phyloP scores from a whole-genome alignment of 352 stramenopile species.

The Phytopythium chamaehyphon region DNA sequence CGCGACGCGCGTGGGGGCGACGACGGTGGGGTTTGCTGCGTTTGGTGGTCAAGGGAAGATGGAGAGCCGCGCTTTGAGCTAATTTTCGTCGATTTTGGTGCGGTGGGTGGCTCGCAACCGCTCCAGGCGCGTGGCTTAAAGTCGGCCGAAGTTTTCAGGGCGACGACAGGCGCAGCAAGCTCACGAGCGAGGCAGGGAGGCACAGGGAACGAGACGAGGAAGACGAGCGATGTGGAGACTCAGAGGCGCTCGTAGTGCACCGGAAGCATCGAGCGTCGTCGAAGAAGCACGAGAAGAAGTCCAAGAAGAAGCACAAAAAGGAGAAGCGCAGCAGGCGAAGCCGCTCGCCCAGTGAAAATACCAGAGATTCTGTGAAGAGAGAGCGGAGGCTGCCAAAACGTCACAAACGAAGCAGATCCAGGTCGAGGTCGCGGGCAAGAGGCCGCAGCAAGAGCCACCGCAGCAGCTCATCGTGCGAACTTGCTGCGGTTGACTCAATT shows the following conservation, averaged over 20 bases:
- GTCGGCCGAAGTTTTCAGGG: conserved; percentile 25
- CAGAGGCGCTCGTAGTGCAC: conserved; percentile 23
- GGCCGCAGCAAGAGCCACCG: background rate
- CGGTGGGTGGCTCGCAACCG: no score
- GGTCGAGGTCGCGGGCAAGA: conserved; percentile 5
- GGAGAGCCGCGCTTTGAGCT: no score
- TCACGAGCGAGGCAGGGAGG: background rate
- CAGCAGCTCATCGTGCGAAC: no score
- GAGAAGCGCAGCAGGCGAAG: background rate
- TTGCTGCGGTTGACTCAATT: no score
- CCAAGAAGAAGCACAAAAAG: conserved; percentile 22
- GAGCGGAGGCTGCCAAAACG: background rate
- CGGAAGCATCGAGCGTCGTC: conserved; percentile 12
- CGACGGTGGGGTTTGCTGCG: background rate
- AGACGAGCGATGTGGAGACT: background rate
- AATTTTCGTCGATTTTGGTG: no score
- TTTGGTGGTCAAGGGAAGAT: background rate
- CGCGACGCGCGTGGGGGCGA: background rate
- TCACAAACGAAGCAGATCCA: conserved; percentile 8
- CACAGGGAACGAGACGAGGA: no score
- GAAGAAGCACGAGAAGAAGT: background rate
- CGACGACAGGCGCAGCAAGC: background rate
- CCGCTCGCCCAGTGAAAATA: background rate
- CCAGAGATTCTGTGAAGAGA: conserved; percentile 12
- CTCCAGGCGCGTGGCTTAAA: background rate